These are phyloP conservation scores for Hericium alpestre DNA, from an alignment of 768 basidiomycete genomes.

Conservation along the genomic window DNA sequence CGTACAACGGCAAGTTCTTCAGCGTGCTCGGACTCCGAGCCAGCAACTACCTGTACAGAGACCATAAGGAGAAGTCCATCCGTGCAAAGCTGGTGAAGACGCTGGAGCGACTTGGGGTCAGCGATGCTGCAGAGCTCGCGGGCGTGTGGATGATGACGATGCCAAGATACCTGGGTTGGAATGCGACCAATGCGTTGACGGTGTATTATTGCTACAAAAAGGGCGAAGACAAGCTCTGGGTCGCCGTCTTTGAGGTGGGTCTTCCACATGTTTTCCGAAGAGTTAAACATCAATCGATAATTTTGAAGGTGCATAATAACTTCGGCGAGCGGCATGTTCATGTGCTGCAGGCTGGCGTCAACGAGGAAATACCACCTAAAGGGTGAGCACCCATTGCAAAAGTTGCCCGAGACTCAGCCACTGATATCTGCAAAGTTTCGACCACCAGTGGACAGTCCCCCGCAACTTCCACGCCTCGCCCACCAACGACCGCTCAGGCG, in stretches of 20 bases:
- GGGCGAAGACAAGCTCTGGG: constrained; percentile 21
- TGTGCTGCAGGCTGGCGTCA: constrained; percentile 34
- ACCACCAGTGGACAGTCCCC: constrained; percentile 56
- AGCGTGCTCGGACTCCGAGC: constrained; percentile 39
- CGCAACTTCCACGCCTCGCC: constrained; percentile 70
- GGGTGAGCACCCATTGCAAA: constrained; percentile 19
- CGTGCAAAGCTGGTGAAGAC: constrained; percentile 30
- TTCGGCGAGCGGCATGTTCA: constrained; percentile 63
- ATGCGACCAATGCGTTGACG: constrained; percentile 63
- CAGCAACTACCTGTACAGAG: constrained; percentile 17
- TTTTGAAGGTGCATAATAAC: constrained; percentile 53
- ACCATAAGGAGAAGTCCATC: constrained; percentile 19
- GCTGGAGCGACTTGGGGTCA: constrained; percentile 22
- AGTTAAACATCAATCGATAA: too few relatives aligned
- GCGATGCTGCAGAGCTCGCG: constrained; percentile 20
- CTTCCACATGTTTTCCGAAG: too few relatives aligned
- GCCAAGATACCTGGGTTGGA: constrained; percentile 55
- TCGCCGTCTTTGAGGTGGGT: constrained; percentile 48
- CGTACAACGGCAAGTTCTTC: constrained; percentile 35
- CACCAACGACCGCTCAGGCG: constrained; percentile 62
- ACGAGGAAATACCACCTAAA: constrained; percentile 31
- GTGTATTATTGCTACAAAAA: constrained; percentile 53
- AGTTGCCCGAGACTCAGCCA: too few relatives aligned
- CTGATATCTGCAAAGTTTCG: constrained; percentile 26
- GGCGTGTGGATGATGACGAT: constrained; percentile 69